Conservation (phyloP, 768 basidiomycete species). For the Cystofilobasidium ferigula region DNA sequence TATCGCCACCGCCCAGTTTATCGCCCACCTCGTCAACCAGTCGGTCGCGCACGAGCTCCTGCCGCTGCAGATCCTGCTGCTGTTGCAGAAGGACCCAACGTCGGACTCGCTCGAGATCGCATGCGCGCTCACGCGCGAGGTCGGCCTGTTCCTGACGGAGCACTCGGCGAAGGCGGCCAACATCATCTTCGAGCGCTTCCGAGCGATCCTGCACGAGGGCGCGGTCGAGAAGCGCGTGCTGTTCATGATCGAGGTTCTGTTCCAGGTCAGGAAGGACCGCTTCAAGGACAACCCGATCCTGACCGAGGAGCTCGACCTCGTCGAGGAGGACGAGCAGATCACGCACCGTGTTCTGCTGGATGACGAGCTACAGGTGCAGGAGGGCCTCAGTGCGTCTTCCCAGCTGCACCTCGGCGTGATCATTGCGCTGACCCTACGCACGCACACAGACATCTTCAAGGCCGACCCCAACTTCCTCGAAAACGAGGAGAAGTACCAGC, state of each 20-base stretch:
- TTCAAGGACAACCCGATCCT: conserved; percentile 97
- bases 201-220: conserved; percentile 90
- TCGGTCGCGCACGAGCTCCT: conserved; percentile 85
- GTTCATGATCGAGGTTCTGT: conserved; percentile 98
- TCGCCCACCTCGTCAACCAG: conserved; percentile 80
- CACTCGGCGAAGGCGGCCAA: conserved; percentile 89
- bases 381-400: conserved; percentile 67
- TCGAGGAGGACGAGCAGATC: conserved; percentile 96
- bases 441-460: conserved; percentile 76
- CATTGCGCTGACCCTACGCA: neutral
- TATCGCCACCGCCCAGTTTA: conserved; percentile 80
- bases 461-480: conserved; percentile 73
- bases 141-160: conserved; percentile 85
- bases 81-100: conserved; percentile 89
- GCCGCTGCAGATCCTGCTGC: conserved; percentile 84
- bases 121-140: conserved; percentile 93
- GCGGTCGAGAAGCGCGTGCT: conserved; percentile 90
- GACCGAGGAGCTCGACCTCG: conserved; percentile 86
- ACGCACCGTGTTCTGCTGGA: conserved; percentile 87
- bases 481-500: conserved; percentile 86
- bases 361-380: conserved; percentile 86
- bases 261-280: conserved; percentile 98
- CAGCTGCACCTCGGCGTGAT: neutral
- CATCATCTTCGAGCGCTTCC: conserved; percentile 91
- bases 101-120: conserved; percentile 98